Base-by-base conservation (phyloP, 306 rosid species). In the Ormosia emarginata region DNA sequence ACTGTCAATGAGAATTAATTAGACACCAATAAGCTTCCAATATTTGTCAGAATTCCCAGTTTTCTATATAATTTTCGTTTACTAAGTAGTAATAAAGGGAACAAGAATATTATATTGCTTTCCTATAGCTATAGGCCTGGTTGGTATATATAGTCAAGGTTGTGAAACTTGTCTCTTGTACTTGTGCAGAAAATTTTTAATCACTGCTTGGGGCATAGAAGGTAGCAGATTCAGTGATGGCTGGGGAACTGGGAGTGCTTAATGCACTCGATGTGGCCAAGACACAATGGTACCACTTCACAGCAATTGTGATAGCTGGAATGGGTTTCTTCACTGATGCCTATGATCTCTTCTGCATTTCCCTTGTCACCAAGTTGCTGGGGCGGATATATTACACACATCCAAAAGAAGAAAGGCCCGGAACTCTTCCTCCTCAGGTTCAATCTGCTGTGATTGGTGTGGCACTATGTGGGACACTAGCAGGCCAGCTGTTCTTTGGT, bases 321-420 rank as follows among this genome's bases (percentile, higher is more conserved):
- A 93, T 93, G 97, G 97, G 97, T 2, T 93, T 93, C 82, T 93
- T 93, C 86, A 93, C 97, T 0, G 97, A 93, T 57, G 97, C 97
- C 2, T 93, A 91, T 13, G 97, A 93, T 58, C 90, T 93, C 15
- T 93, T 93, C 77, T 90, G 94, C 85, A 87, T 93, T 71, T 89
- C 95, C 53, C 86, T 90, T 5, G 89, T 92, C n/a, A 80, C 94
- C 40, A 92, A 89, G 62, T 78, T 93, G 3, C 86, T 93, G 0
- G 96, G 97, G 24, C 88, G 96, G 8, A 77, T 93, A 4, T 87
- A 87, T 36, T 87, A 87, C 86, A 81, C 88, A 17, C 11, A 12
- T 6, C 32, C n/a, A 3, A 41, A 37, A 5, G 52, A 67, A 4
- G 0, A 39, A 1, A 86, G 74, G 57, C 98, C 98, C 0, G 97